phyloP scores from a whole-genome alignment of 495 filamentous ascomycete species.

The Aspergillus bertholletiae region DNA sequence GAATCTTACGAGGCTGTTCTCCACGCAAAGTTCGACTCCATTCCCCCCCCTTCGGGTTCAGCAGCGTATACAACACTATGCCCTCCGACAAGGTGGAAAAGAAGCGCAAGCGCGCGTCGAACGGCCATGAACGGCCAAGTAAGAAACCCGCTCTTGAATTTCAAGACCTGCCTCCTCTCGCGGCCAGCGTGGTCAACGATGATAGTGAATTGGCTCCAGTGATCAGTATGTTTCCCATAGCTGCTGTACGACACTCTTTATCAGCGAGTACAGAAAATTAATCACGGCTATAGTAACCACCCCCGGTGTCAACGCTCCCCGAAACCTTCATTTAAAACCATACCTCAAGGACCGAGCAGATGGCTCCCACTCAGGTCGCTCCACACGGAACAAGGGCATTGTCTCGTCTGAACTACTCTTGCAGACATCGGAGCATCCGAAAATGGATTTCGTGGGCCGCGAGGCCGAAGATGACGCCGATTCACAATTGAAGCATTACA shows the following conservation, averaged over 20 bases:
- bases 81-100: slow-evolving; percentile 53
- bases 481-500: slow-evolving; percentile 73
- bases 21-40: neutral
- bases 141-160: slow-evolving; percentile 61
- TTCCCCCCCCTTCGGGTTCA: neutral
- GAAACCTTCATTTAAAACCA: slow-evolving; percentile 55
- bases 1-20: neutral
- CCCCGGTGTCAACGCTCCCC: slow-evolving; percentile 60
- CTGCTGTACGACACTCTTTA: slow-evolving; percentile 6
- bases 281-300: slow-evolving; percentile 52
- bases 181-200: slow-evolving; percentile 58
- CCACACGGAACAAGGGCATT: slow-evolving; percentile 42
- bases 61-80: slow-evolving; percentile 32
- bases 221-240: slow-evolving; percentile 47
- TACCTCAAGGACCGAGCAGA: slow-evolving; percentile 55
- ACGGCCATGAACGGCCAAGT: slow-evolving; percentile 49
- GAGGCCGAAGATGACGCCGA: slow-evolving; percentile 67
- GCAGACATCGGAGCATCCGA: slow-evolving; percentile 69
- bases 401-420: slow-evolving; percentile 65
- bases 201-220: slow-evolving; percentile 60
- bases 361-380: slow-evolving; percentile 18
- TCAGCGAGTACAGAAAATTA: neutral
- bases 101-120: slow-evolving; percentile 69
- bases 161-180: slow-evolving; percentile 36
- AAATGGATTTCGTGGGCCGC: slow-evolving; percentile 75